A percentile compares a stretch with the other conserved stretches of the same genome.
phyloP scores from a whole-genome alignment of 768 basidiomycete genomes.

The Hydnum rufescens region DNA sequence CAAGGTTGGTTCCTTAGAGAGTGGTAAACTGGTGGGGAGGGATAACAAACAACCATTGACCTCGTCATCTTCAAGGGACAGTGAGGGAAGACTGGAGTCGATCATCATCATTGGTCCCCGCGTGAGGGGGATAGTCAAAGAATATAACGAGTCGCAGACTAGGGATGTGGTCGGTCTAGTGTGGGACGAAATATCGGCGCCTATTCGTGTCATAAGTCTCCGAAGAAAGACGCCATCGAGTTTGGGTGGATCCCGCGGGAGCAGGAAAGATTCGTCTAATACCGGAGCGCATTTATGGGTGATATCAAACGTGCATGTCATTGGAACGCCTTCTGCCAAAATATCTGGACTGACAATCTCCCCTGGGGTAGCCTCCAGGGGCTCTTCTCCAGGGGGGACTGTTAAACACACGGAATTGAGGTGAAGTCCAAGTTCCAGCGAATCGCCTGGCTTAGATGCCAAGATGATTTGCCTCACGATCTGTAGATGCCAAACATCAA shows the following conservation, averaged over 20 bases:
- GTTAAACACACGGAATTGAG: not conserved
- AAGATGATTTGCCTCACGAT: slow-evolving; percentile 65
- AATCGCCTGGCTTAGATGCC: slow-evolving; percentile 51
- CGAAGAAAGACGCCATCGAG: slow-evolving; percentile 8
- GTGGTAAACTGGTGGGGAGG: slow-evolving; percentile 23
- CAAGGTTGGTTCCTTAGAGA: slow-evolving; percentile 54
- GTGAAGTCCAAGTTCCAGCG: slow-evolving; percentile 67
- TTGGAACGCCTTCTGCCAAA: slow-evolving; percentile 20
- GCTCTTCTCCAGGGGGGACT: not conserved
- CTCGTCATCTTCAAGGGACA: slow-evolving; percentile 28
- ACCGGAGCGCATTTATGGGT: slow-evolving; percentile 25
- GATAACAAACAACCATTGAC: slow-evolving; percentile 23
- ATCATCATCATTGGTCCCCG: slow-evolving; percentile 29
- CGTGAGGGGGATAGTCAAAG: slow-evolving; percentile 44
- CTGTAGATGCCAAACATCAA: slow-evolving; percentile 22
- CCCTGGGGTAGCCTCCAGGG: not conserved
- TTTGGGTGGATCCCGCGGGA: slow-evolving; percentile 7
- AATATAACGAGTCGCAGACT: slow-evolving; percentile 24
- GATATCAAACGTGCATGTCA: slow-evolving; percentile 39
- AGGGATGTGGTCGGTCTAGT: slow-evolving; percentile 2
- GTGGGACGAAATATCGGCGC: slow-evolving; percentile 7
- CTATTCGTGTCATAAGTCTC: slow-evolving; percentile 7
- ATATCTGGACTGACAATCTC: not conserved
- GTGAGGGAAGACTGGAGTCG: slow-evolving; percentile 19
- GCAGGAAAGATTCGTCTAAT: not conserved